Evolutionary conservation across 2,329 filamentous ascomycete species (phyloP).

Genomic region (Parasarocladium wereldwijsianum): DNA sequence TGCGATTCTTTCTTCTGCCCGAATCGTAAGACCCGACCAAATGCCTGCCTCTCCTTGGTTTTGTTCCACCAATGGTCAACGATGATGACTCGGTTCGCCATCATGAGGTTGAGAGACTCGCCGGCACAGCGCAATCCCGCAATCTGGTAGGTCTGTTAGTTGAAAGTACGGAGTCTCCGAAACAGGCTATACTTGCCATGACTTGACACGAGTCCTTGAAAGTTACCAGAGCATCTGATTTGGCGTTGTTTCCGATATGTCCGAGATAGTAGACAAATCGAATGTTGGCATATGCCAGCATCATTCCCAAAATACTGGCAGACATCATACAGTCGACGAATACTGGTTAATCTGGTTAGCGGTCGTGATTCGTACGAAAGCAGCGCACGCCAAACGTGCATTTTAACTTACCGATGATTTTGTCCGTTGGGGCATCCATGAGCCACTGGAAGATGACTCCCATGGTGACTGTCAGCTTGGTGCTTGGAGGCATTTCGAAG

Average conservation of each 20-base stretch:
- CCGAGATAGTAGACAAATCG: conserved; percentile 24
- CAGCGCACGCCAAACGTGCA: no score
- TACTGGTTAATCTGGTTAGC: conserved; percentile 12
- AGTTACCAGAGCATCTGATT: conserved; percentile 10
- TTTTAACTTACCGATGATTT: conserved; percentile 20
- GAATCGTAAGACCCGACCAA: conserved; percentile 45
- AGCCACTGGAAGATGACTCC: conserved; percentile 18
- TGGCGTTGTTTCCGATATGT: conserved; percentile 7
- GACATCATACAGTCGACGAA: conserved; percentile 20
- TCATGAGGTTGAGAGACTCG: conserved; percentile 23
- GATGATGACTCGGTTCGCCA: conserved; percentile 37
- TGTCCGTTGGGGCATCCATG: conserved; percentile 16
- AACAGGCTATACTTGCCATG: conserved; percentile 16
- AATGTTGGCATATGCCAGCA: conserved; percentile 15
- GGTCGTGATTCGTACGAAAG: no score
- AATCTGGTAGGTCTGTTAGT: conserved; percentile 14
- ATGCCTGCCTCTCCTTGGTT: conserved; percentile 45
- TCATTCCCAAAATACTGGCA: conserved; percentile 18
- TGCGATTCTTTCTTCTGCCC: conserved; percentile 47
- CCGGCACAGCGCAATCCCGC: conserved; percentile 19
- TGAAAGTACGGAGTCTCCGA: conserved; percentile 1
- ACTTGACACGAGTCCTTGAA: conserved; percentile 12
- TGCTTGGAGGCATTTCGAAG: conserved; percentile 10
- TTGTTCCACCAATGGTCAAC: conserved; percentile 49
- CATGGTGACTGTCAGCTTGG: conserved; percentile 18